Conservation (phyloP, 2,329 filamentous ascomycete genomes). For the Verticillium isaacii region DNA sequence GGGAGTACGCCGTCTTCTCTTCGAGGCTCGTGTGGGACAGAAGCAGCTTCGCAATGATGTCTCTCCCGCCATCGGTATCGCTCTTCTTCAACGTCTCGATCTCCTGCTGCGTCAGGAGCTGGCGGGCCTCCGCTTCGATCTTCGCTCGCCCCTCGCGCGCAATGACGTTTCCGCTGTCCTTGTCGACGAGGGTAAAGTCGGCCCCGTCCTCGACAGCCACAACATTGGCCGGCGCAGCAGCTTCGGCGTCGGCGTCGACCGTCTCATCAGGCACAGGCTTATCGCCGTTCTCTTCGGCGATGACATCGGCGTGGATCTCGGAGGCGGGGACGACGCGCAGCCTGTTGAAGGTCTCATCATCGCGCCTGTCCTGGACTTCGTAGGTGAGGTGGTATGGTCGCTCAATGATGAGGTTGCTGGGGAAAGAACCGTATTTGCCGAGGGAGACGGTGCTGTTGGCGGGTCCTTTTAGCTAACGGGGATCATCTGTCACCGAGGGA, state of each 20-base stretch:
- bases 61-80: conserved; percentile 74
- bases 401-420: conserved; percentile 83
- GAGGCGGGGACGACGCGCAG: conserved; percentile 74
- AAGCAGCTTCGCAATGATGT: conserved; percentile 89
- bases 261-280: conserved; percentile 31
- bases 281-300: conserved; percentile 38
- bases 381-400: conserved; percentile 89
- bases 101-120: conserved; percentile 71
- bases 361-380: conserved; percentile 71
- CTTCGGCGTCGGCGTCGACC: conserved; percentile 25
- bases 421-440: conserved; percentile 89
- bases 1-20: conserved; percentile 88
- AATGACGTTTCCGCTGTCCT: conserved; percentile 36
- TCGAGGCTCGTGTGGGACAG: conserved; percentile 84
- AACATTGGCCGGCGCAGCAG: conserved; percentile 37
- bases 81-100: conserved; percentile 73
- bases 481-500: neutral
- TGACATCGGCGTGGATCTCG: conserved; percentile 79
- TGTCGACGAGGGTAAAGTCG: conserved; percentile 37
- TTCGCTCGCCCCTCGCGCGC: conserved; percentile 55
- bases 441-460: conserved; percentile 70
- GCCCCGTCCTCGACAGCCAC: conserved; percentile 30
- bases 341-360: conserved; percentile 59
- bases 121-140: conserved; percentile 59
- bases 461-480: neutral